Evolutionary conservation across 176 grass and related monocot species (phyloP), one percentile per base, ranked within the genome.

Genomic region (Oryza coarctata): DNA sequence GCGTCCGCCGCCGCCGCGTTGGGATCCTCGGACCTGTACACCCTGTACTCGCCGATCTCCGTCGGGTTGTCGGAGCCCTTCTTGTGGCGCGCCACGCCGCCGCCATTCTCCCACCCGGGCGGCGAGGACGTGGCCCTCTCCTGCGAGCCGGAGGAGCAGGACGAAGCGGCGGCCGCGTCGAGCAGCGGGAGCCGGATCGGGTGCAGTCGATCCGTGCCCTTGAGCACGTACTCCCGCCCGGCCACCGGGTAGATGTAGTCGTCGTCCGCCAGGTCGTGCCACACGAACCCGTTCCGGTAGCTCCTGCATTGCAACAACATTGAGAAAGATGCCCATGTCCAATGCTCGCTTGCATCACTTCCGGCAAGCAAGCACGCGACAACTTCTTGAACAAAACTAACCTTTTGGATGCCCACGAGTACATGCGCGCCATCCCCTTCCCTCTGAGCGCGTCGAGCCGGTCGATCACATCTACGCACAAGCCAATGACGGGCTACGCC

Each of bases 281-380:
- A 98, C 80, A 98, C 95, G 81, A 88, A 98, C 14, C 93, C 95
- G 75, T 95, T 98, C 83, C 78, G 85, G 84, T 98, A 98, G 79
- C 80, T 95, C 93, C 95, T 98, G 89, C 74, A 75, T 79, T 73
- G 30, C 49, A 11, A 35, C 33, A 2, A 12, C 9, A 75, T 47
- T 66, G 7, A 23, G 58, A 33, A 57, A 4, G 45, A 6, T 5
- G 12, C 18, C 10, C 8, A 10, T 34, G 27, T 63, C 50, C 15
- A 26, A 45, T 40, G 39, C 68, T 25, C 28, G 11, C 63, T 62
- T 25, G 30, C 12, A 7, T 58, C 13, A 45, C 36, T n/a, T 65
- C 74, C 70, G 36, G 5, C 27, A 23, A 79, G 23, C 18, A 9
- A 31, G 3, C 36, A 13, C 4, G 32, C 32, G n/a, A 25, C 9